Percentiles rank a stretch among this genome's conserved stretches.
Conservation (phyloP, 129 eudicot species). For the Tagetes patula region DNA sequence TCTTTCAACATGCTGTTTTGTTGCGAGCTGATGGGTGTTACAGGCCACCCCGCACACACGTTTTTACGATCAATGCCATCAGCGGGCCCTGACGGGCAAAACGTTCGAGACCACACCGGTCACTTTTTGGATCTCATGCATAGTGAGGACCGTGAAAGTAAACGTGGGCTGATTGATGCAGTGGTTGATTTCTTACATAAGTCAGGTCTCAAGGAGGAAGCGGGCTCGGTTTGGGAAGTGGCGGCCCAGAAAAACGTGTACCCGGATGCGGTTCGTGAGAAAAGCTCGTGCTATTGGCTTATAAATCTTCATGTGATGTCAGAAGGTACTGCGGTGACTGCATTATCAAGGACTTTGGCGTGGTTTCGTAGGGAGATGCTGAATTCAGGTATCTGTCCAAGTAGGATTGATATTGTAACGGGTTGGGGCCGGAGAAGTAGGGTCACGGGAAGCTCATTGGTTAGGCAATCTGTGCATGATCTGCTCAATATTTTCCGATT, state of each 20-base stretch:
- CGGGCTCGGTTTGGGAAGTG: constrained; percentile 98
- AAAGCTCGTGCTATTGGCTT: constrained; percentile 88
- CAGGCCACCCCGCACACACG: constrained; percentile 86
- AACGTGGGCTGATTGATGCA: constrained; percentile 87
- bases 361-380: constrained; percentile 82
- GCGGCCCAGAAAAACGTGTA: constrained; percentile 93
- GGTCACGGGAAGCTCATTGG: constrained; percentile 86
- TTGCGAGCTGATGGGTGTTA: constrained; percentile 75
- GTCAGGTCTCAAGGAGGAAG: constrained; percentile 94
- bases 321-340: constrained; percentile 96
- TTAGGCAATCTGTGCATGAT: constrained; percentile 83
- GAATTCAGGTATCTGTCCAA: constrained; percentile 62
- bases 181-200: constrained; percentile 92
- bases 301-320: constrained; percentile 98
- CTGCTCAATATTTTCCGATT: constrained; percentile 62
- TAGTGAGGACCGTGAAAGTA: constrained; percentile 98
- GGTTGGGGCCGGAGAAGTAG: constrained; percentile 99
- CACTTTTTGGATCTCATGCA: constrained; percentile 85
- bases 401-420: constrained; percentile 88
- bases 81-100: constrained; percentile 91
- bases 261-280: constrained; percentile 84
- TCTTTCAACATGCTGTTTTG: constrained; percentile 75
- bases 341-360: constrained; percentile 92
- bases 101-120: constrained; percentile 73
- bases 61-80: constrained; percentile 86